Evolutionary conservation across 345 rosid genomes (phyloP), one percentile per base, ranked within the genome.

Genomic region (Eutrema yunnanense): DNA sequence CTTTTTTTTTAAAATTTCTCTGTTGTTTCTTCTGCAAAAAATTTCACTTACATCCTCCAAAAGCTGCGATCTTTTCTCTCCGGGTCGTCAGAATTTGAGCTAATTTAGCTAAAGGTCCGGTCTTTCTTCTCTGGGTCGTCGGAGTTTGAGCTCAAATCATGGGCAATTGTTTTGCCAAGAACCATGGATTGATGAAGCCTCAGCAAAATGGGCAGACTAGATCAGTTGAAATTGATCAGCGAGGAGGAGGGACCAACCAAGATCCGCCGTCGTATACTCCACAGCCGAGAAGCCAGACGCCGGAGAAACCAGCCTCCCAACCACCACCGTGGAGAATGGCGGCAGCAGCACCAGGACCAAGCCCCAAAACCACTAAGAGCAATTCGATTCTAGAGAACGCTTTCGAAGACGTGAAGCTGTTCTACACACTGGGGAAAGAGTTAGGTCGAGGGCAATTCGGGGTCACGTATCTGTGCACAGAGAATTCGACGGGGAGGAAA

Each of bases 381-480:
- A 86, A 82, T 43, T 81, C 95, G 0, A 86, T 91, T 62, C 82
- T 94, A 26, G 97, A 86, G 29, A 94, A 88, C 61, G 85, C 95
- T 48, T 91, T 54, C 71, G 97, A 86, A 38, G 96, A 94, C 14
- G 86, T 94, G 74, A 88, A 48, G 73, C 59, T 64, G 8, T 81
- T 77, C 79, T 94, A 91, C 58, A 71, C 86, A 0, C 6, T 91
- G 50, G 92, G 98, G 13, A 88, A 82, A 69, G 92, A 88, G 74
- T 37, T 94, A 73, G 97, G 98, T 9, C 84, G 96, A 71, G 98
- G 98, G 11, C 97, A 94, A 42, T 91, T 91, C 75, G 98, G 98
- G 12, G 90, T 89, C 12, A 91, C 96, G 54, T 83, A 87, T 78
- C 81, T 91, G 0, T 91, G 97, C 61, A 85, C 82, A 0, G 96